Evolutionary conservation across 345 rosid species (phyloP).

Genomic region (Heritiera fomes): DNA sequence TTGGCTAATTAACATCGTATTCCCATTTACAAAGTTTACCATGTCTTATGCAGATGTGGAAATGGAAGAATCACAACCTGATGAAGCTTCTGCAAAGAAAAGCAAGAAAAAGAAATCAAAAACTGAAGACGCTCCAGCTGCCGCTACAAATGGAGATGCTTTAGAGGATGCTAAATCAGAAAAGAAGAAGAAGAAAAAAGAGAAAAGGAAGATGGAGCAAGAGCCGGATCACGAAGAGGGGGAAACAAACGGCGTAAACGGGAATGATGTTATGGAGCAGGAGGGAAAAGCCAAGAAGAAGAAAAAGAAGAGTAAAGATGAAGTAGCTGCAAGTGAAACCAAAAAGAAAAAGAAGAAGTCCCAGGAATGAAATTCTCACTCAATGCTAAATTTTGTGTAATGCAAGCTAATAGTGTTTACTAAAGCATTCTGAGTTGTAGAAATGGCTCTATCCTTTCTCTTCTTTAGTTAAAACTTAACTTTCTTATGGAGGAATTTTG

Average conservation of each 20-base stretch:
- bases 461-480: not conserved
- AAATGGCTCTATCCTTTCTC: not conserved
- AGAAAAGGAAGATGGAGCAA: conserved; percentile 53
- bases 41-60: conserved; percentile 34
- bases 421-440: not conserved
- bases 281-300: conserved; percentile 41
- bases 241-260: conserved; percentile 30
- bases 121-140: conserved; percentile 29
- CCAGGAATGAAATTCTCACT: not conserved
- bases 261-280: conserved; percentile 27
- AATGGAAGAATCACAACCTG: conserved; percentile 47
- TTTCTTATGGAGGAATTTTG: not conserved
- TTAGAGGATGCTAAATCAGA: conserved; percentile 41
- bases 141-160: conserved; percentile 29
- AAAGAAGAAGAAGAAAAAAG: conserved; percentile 48
- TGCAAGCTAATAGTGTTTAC: not conserved
- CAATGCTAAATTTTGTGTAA: conserved; percentile 15
- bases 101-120: conserved; percentile 65
- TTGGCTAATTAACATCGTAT: not conserved
- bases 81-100: conserved; percentile 51
- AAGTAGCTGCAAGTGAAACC: conserved; percentile 29
- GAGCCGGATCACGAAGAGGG: conserved; percentile 33
- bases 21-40: not conserved
- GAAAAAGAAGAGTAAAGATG: conserved; percentile 48
- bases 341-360: conserved; percentile 56